Evolutionary conservation across 345 rosid genomes (phyloP).

Genomic region (Citrus glauca): DNA sequence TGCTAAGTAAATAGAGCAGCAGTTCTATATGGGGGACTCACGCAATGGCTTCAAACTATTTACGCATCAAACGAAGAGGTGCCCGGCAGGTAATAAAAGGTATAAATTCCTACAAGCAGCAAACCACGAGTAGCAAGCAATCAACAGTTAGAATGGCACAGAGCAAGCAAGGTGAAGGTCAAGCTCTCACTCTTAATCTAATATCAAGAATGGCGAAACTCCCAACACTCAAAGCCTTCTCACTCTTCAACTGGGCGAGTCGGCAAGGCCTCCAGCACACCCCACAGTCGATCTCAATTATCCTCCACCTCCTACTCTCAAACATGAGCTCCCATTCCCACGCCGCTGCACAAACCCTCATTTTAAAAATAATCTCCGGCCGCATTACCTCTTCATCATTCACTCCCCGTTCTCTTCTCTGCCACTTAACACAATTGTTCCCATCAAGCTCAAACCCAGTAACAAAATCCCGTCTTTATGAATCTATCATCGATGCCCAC

Average conservation of each 20-base stretch:
- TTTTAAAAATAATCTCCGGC: slow-evolving; percentile 44
- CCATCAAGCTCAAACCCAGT: not conserved
- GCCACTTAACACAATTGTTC: slow-evolving; percentile 27
- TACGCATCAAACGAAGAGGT: too few species aligned
- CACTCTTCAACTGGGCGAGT: slow-evolving; percentile 29
- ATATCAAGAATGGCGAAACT: slow-evolving; percentile 43
- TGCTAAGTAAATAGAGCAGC: too few species aligned
- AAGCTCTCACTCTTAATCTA: slow-evolving; percentile 6
- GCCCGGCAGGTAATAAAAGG: too few species aligned
- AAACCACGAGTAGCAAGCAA: not conserved
- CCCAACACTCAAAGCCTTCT: slow-evolving; percentile 49
- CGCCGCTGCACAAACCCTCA: slow-evolving; percentile 36
- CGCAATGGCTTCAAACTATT: too few species aligned
- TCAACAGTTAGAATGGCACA: slow-evolving; percentile 19
- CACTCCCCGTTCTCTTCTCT: slow-evolving; percentile 44
- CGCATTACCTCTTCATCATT: slow-evolving; percentile 42
- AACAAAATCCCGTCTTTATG: slow-evolving; percentile 31
- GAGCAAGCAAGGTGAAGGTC: slow-evolving; percentile 8
- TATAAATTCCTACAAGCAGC: too few species aligned
- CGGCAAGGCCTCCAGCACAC: slow-evolving; percentile 42
- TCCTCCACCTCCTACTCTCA: slow-evolving; percentile 36
- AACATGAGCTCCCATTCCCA: slow-evolving; percentile 23
- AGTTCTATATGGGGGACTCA: too few species aligned
- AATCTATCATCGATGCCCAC: slow-evolving; percentile 45
- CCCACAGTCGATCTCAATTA: slow-evolving; percentile 43